Conservation (phyloP, 257 asterid genomes). For the Echium plantagineum region DNA sequence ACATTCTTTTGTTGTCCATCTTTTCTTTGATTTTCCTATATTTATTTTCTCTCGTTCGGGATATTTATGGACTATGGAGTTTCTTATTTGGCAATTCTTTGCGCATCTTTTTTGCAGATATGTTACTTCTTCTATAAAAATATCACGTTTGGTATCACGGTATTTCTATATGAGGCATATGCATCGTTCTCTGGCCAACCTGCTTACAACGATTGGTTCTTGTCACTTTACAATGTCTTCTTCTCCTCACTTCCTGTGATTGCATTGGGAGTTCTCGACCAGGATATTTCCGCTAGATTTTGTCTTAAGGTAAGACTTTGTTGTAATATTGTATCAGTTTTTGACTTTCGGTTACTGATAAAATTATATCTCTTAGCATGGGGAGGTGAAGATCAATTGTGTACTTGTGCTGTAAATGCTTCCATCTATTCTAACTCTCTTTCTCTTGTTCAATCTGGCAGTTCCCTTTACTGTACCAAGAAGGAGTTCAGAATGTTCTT, state of each 20-base stretch:
- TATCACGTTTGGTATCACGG: slow-evolving; percentile 49
- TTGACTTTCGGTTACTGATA: too few species aligned
- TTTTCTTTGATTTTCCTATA: too few species aligned
- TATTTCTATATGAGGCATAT: slow-evolving; percentile 60
- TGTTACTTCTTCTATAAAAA: slow-evolving; percentile 86
- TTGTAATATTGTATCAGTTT: too few species aligned
- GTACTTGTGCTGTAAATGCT: too few species aligned
- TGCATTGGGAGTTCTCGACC: slow-evolving; percentile 86
- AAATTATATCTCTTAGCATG: too few species aligned
- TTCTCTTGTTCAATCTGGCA: too few species aligned
- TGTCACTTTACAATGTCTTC: slow-evolving; percentile 77
- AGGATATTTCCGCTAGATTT: slow-evolving; percentile 76
- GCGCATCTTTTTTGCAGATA: slow-evolving; percentile 38
- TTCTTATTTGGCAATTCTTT: slow-evolving; percentile 1
- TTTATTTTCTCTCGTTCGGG: too few species aligned
- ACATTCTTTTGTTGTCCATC: too few species aligned
- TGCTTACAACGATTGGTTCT: slow-evolving; percentile 84
- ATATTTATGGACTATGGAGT: too few species aligned
- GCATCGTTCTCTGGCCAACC: slow-evolving; percentile 76
- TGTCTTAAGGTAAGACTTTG: slow-evolving; percentile 31
- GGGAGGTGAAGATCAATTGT: too few species aligned
- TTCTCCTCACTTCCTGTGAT: slow-evolving; percentile 89
- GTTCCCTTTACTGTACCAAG: slow-evolving; percentile 94
- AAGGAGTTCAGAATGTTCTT: slow-evolving; percentile 79
- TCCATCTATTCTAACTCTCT: too few species aligned